Conservation (phyloP, 2,329 filamentous ascomycete species). For the Ophiocordyceps australis region DNA sequence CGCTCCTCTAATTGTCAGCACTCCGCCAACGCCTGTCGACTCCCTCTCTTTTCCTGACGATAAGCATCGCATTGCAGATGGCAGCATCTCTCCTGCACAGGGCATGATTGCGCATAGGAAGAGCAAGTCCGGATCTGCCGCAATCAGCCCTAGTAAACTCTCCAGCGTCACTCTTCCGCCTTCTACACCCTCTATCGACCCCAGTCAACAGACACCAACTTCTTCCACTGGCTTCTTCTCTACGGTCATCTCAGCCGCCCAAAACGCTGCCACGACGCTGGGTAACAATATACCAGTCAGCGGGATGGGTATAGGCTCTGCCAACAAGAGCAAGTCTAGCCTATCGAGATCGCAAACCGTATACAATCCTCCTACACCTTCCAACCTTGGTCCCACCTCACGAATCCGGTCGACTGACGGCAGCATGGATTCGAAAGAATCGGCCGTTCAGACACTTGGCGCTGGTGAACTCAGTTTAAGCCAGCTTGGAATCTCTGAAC, state of each 20-base stretch:
- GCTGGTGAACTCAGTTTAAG: constrained; percentile 77
- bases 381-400: no score
- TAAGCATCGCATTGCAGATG: constrained; percentile 28
- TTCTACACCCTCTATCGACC: constrained; percentile 60
- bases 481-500: constrained; percentile 62
- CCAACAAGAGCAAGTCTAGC: constrained; percentile 14
- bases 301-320: constrained; percentile 33
- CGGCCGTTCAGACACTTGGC: constrained; percentile 76
- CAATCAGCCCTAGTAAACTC: constrained; percentile 63
- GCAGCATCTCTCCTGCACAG: constrained; percentile 44
- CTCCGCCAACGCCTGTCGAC: constrained; percentile 46
- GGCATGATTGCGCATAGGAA: constrained; percentile 55
- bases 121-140: constrained; percentile 32
- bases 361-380: no score
- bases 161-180: constrained; percentile 58
- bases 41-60: constrained; percentile 10
- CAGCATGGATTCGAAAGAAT: constrained; percentile 40
- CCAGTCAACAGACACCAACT: constrained; percentile 35
- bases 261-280: constrained; percentile 68
- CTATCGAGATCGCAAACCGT: constrained; percentile 9
- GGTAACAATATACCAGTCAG: constrained; percentile 58
- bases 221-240: constrained; percentile 71
- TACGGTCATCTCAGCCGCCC: constrained; percentile 78
- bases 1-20: constrained; percentile 42
- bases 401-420: no score